Percentiles rank a stretch among this genome's conserved stretches.
These are phyloP conservation scores for Biscogniauxia sp. DNA, from an alignment of 2,329 filamentous ascomycete genomes.

Conservation along the genomic window DNA sequence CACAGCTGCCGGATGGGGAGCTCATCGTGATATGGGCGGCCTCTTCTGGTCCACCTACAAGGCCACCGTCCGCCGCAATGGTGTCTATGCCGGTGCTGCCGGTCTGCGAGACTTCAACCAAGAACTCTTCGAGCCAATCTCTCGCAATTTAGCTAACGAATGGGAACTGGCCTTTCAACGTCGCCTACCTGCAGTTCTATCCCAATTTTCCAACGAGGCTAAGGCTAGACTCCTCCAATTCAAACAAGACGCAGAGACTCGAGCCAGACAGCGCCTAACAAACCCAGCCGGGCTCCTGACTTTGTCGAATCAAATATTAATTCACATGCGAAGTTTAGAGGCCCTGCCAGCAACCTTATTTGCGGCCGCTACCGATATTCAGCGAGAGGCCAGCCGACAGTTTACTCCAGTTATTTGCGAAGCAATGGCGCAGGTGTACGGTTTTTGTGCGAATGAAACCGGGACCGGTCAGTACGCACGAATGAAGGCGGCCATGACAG, in stretches of 20 bases:
- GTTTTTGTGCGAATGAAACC: constrained; percentile 40
- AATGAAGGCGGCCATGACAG: constrained; percentile 51
- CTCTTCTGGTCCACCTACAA: constrained; percentile 53
- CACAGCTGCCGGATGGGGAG: constrained; percentile 40
- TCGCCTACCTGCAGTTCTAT: constrained; percentile 20
- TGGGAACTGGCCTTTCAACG: constrained; percentile 31
- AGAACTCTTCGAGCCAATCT: constrained; percentile 26
- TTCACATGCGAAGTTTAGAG: constrained; percentile 40
- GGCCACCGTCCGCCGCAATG: constrained; percentile 37
- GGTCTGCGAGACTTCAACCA: constrained; percentile 28
- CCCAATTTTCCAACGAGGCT: constrained; percentile 16
- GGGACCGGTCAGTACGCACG: constrained; percentile 45
- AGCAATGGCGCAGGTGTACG: constrained; percentile 47
- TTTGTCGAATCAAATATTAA: constrained; percentile 38
- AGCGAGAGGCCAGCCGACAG: constrained; percentile 52
- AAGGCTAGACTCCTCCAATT: constrained; percentile 22
- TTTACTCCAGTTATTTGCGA: constrained; percentile 48
- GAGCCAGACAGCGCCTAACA: constrained; percentile 16
- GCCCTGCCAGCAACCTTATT: constrained; percentile 34
- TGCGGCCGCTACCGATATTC: constrained; percentile 39
- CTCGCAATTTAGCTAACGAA: constrained; percentile 15
- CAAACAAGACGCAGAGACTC: constrained; percentile 20
- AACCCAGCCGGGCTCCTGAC: constrained; percentile 26
- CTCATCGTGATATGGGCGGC: constrained; percentile 42
- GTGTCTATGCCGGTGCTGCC: constrained; percentile 30